Evolutionary conservation across 2,329 filamentous ascomycete species (phyloP), one percentile per base, ranked within the genome.

Genomic region (Fusarium sp.): DNA sequence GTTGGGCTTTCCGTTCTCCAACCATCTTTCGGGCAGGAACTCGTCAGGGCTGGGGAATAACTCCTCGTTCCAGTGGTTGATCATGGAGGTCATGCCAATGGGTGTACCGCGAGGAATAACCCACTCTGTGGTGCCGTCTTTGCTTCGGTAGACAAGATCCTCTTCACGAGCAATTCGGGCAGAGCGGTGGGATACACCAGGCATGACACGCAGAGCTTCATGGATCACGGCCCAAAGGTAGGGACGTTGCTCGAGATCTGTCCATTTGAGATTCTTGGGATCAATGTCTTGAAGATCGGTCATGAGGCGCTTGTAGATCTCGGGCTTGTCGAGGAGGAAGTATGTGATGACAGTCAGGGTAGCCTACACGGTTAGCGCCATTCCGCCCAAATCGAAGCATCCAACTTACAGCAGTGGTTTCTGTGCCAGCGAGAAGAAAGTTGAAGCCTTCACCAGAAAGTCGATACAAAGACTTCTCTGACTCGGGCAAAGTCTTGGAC

Each of bases 141-240:
- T 57, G 16, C 62, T 74, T 31, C 49, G 68, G 44, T 77, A 78
- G 1, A 75, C 23, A 4, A 80, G 51, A 16, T 77, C 74, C 28
- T 80, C 74, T 10, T 67, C 49, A 0, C 70, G 67, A 3, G 74
- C 72, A 37, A 76, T 66, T 13, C 74, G 61, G 30, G 52, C 71
- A 7, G 73, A 75, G 1, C 74, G 67, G 21, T 70, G 69, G 4
- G 74, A 73, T 9, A 79, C 75, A 10, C 77, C 78, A 3, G 74
- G 75, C 70, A 75, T 75, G 52, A 79, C 58, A 1, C 81, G 78
- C 7, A 83, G 56, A 1, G 77, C 74, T 50, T 83, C 81, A 23
- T 79, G 76, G 13, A 83, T 73, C 4, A 82, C 77, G 4, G 78
- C 79, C 34, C 75, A 71, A 1, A 82, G 69, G 48, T 81, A 82